Conservation (phyloP, 2,329 filamentous ascomycete species). For the Aureobasidium leucospermi region DNA sequence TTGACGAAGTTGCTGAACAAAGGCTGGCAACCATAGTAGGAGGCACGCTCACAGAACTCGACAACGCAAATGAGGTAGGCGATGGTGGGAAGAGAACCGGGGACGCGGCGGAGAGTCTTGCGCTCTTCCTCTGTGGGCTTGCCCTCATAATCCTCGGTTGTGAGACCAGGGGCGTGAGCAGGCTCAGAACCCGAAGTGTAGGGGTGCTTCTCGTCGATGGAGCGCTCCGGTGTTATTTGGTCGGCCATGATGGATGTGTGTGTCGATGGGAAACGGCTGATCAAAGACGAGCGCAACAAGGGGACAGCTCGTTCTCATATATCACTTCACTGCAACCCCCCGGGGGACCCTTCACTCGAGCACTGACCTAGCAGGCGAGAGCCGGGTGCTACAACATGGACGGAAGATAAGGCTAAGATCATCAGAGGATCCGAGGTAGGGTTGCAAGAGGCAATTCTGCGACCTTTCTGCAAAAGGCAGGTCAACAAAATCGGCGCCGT, state of each 20-base stretch:
- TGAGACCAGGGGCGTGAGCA: slow-evolving; percentile 14
- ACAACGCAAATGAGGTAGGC: slow-evolving; percentile 53
- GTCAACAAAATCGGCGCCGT: slow-evolving; percentile 6
- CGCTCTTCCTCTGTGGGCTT: slow-evolving; percentile 43
- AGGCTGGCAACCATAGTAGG: slow-evolving; percentile 51
- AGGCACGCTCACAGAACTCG: slow-evolving; percentile 55
- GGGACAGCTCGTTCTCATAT: slow-evolving; percentile 3
- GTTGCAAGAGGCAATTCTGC: not conserved
- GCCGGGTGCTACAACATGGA: slow-evolving; percentile 1
- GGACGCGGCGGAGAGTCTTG: slow-evolving; percentile 39
- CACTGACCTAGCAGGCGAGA: slow-evolving; percentile 7
- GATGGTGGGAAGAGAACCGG: slow-evolving; percentile 44
- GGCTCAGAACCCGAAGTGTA: slow-evolving; percentile 2
- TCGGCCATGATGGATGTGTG: slow-evolving; percentile 8
- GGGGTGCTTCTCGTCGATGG: slow-evolving; percentile 2
- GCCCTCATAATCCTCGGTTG: slow-evolving; percentile 15
- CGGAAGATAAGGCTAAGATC: slow-evolving; percentile 4
- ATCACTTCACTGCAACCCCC: not conserved
- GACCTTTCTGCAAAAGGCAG: slow-evolving; percentile 1
- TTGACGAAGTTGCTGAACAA: slow-evolving; percentile 58
- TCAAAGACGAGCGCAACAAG: not conserved
- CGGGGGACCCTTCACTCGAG: not conserved
- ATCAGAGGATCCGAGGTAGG: not conserved
- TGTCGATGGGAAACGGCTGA: slow-evolving; percentile 2
- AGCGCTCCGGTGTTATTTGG: not conserved